phyloP scores from a whole-genome alignment of 345 rosid species.

The Iberis pinnata region DNA sequence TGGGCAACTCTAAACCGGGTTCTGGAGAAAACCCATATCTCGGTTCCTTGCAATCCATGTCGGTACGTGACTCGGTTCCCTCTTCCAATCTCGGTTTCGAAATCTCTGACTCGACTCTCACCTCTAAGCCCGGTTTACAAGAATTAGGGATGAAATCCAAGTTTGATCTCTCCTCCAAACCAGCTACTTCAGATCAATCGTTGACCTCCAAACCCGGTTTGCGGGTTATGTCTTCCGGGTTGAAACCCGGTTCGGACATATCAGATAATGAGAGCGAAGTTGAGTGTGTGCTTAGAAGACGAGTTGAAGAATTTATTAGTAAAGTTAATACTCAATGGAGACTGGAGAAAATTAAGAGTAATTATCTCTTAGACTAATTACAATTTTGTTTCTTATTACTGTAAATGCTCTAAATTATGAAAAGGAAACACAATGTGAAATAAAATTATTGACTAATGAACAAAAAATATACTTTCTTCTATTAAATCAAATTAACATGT shows the following conservation, averaged over 20 bases:
- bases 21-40: background rate
- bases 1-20: slow-evolving; percentile 20
- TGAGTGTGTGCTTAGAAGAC: slow-evolving; percentile 44
- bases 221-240: background rate
- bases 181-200: slow-evolving; percentile 6
- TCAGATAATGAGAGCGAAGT: slow-evolving; percentile 12
- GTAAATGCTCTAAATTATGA: too few relatives aligned
- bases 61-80: slow-evolving; percentile 12
- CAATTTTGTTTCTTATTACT: too few relatives aligned
- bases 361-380: slow-evolving; percentile 14
- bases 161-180: background rate
- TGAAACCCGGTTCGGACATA: slow-evolving; percentile 17
- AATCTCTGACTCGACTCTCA: background rate
- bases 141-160: background rate
- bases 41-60: too few relatives aligned
- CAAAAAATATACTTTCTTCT: too few relatives aligned
- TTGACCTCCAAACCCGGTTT: slow-evolving; percentile 6
- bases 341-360: slow-evolving; percentile 32
- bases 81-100: slow-evolving; percentile 14
- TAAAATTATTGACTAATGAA: too few relatives aligned
- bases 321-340: slow-evolving; percentile 54
- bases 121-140: background rate
- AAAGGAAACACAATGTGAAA: too few relatives aligned
- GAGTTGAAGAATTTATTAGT: slow-evolving; percentile 54
- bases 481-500: too few relatives aligned